A percentile compares a stretch with the other conserved stretches of the same genome.
Evolutionary conservation across 768 basidiomycete species (phyloP).

Genomic region (Naematelia encephala): DNA sequence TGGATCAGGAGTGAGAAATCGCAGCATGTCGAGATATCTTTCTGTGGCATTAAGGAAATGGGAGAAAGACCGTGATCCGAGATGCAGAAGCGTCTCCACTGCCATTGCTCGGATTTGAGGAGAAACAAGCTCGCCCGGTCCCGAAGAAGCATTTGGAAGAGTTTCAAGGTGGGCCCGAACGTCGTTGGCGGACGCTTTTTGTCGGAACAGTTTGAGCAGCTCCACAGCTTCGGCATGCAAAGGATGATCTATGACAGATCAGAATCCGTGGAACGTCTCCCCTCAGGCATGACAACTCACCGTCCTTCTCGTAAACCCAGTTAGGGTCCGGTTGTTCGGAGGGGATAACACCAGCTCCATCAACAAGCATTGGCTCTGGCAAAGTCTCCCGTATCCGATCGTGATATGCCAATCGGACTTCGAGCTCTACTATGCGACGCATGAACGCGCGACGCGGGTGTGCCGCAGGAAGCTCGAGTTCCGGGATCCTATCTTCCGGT

Average conservation of each 20-base stretch:
- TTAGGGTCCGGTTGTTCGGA: constrained; percentile 66
- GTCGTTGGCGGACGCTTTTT: constrained; percentile 62
- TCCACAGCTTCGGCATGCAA: constrained; percentile 76
- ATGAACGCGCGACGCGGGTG: constrained; percentile 89
- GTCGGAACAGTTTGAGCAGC: constrained; percentile 75
- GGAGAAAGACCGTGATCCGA: constrained; percentile 93
- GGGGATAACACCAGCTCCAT: constrained; percentile 75
- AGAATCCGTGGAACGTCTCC: too few species aligned
- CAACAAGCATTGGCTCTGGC: constrained; percentile 66
- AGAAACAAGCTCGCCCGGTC: constrained; percentile 64
- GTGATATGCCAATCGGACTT: constrained; percentile 86
- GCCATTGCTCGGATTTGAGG: constrained; percentile 69
- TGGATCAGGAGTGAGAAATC: constrained; percentile 61
- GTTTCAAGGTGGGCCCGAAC: constrained; percentile 71
- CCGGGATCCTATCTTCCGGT: constrained; percentile 66
- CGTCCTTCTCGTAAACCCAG: constrained; percentile 41
- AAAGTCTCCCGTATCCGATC: constrained; percentile 87
- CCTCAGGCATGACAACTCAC: constrained; percentile 13
- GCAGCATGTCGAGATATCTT: constrained; percentile 64
- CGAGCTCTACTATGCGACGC: constrained; percentile 78
- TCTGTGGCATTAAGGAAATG: constrained; percentile 97
- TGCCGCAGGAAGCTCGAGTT: constrained; percentile 66
- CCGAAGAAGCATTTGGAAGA: constrained; percentile 64
- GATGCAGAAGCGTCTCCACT: constrained; percentile 80
- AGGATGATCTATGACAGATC: constrained; percentile 75